Percentiles rank a stretch among this genome's conserved stretches.
phyloP scores from a whole-genome alignment of 2,329 filamentous ascomycete genomes.

The Penicillium decumbens region DNA sequence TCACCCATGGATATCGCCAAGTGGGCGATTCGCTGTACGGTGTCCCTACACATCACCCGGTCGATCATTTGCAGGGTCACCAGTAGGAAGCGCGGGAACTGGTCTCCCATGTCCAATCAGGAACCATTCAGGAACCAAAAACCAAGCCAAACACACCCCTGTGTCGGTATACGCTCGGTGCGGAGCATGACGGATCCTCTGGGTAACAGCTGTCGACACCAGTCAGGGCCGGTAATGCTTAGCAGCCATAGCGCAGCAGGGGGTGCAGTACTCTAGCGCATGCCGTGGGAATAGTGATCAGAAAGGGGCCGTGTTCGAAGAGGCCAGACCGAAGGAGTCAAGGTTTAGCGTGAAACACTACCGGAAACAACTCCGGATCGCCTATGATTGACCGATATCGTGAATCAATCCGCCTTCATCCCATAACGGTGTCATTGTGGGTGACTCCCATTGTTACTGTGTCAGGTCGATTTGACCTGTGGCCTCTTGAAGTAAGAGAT shows the following conservation, averaged over 20 bases:
- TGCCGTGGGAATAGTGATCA: neutral
- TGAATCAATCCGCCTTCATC: neutral
- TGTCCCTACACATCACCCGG: neutral
- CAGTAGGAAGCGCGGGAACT: neutral
- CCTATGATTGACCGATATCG: slow-evolving; percentile 1
- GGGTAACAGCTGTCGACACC: neutral
- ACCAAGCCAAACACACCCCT: neutral
- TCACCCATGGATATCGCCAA: neutral
- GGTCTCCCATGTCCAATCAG: neutral
- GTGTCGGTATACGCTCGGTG: neutral
- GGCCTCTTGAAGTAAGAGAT: neutral
- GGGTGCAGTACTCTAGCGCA: neutral
- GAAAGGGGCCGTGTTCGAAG: neutral
- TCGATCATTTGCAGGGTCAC: neutral
- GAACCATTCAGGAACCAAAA: neutral
- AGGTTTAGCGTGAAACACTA: slow-evolving; percentile 4
- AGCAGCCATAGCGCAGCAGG: neutral
- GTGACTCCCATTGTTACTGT: neutral
- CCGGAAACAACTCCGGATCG: slow-evolving; percentile 3
- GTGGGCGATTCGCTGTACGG: neutral
- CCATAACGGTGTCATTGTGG: neutral
- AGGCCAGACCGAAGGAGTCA: neutral
- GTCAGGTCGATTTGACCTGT: neutral
- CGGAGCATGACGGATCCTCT: neutral
- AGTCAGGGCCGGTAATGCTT: neutral